Conservation (phyloP, 768 basidiomycete genomes). For the Xanthoconium purpureum region DNA sequence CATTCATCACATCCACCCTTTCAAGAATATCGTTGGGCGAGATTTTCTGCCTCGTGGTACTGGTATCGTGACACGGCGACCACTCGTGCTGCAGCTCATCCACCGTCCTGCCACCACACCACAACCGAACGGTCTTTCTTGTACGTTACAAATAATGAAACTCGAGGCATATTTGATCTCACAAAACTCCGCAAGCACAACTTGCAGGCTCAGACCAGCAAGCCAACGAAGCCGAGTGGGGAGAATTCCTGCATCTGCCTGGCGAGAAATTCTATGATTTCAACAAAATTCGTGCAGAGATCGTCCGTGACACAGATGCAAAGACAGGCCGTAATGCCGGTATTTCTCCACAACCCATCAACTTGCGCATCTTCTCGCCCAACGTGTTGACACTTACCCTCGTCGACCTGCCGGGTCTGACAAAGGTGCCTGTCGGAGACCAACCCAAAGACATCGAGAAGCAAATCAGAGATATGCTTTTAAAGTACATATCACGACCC, state of each 20-base stretch:
- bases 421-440: constrained; percentile 92
- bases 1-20: constrained; percentile 9
- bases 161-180: background rate
- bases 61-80: constrained; percentile 96
- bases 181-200: constrained; percentile 19
- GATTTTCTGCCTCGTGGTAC: constrained; percentile 99
- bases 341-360: constrained; percentile 96
- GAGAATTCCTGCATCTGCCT: constrained; percentile 95
- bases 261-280: constrained; percentile 99
- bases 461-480: constrained; percentile 94
- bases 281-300: constrained; percentile 93
- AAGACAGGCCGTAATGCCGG: constrained; percentile 99
- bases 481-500: constrained; percentile 93
- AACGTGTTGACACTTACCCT: constrained; percentile 96
- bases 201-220: constrained; percentile 57
- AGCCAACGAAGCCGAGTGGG: constrained; percentile 96
- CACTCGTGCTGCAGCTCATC: constrained; percentile 94
- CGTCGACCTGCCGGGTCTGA: constrained; percentile 95
- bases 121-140: constrained; percentile 41
- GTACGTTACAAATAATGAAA: constrained; percentile 32
- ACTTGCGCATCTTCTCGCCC: constrained; percentile 94
- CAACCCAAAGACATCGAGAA: constrained; percentile 97
- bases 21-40: constrained; percentile 93
- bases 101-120: constrained; percentile 62
- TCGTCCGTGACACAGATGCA: constrained; percentile 93